phyloP scores from a whole-genome alignment of 73 alveolate species.

The Stentor coeruleus region DNA sequence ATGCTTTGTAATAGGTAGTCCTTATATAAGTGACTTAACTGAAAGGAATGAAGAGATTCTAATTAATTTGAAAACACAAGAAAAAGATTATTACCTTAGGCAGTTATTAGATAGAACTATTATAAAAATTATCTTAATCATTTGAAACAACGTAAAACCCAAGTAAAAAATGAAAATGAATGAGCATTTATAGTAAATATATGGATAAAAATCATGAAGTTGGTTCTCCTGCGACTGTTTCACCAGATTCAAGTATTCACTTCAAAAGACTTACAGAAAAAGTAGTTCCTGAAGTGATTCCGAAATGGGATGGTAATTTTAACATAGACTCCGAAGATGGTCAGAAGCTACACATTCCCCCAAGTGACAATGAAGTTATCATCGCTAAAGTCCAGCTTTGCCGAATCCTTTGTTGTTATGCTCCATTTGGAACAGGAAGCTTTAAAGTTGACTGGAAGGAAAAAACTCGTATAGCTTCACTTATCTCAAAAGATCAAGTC shows the following conservation, averaged over 20 bases:
- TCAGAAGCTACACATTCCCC: not conserved
- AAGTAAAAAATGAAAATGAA: not conserved
- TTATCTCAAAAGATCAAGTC: not conserved
- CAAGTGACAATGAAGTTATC: not conserved
- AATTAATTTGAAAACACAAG: too few species aligned
- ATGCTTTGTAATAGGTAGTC: slow-evolving; percentile 58
- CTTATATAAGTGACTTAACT: too few species aligned
- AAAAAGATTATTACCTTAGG: too few species aligned
- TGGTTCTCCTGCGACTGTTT: too few species aligned
- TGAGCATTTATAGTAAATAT: too few species aligned
- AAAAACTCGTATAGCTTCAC: not conserved
- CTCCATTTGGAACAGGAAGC: not conserved
- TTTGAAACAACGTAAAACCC: not conserved
- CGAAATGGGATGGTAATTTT: not conserved
- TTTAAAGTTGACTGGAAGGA: not conserved
- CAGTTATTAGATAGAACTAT: too few species aligned
- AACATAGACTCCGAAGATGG: not conserved
- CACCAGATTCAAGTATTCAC: not conserved
- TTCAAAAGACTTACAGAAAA: not conserved
- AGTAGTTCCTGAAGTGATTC: not conserved
- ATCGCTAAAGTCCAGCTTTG: not conserved
- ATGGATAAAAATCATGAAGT: too few species aligned
- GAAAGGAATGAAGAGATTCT: too few species aligned
- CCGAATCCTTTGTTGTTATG: not conserved
- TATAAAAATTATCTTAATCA: too few species aligned